Conservation (phyloP, 192 early-diverging fungal genomes). For the Entophlyctis luteolus region DNA sequence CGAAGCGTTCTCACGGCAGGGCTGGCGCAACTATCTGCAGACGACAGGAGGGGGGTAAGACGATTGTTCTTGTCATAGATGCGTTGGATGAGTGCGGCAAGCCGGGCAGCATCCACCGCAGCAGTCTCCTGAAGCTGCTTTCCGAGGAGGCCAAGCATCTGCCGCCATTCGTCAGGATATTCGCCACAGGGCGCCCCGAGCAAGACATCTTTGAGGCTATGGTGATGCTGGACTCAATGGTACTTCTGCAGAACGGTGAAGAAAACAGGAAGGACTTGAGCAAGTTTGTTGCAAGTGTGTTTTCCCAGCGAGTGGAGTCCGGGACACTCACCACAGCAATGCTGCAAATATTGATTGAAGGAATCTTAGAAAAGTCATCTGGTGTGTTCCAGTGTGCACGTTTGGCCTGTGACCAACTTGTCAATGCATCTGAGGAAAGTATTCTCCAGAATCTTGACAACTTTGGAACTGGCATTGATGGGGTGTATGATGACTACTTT, state of each 20-base stretch:
- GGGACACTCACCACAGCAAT: too few species aligned
- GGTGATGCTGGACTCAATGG: not conserved
- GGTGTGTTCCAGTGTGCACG: not conserved
- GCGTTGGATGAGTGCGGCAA: constrained; percentile 17
- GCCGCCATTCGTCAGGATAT: not conserved
- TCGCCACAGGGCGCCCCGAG: not conserved
- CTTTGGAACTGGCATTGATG: not conserved
- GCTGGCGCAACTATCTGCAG: too few species aligned
- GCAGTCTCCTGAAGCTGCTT: not conserved
- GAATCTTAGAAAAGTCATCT: not conserved
- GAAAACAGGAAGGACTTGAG: not conserved
- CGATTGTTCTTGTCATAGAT: not conserved
- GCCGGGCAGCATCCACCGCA: not conserved
- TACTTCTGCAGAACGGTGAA: not conserved
- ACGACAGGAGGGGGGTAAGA: too few species aligned
- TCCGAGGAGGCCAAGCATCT: not conserved
- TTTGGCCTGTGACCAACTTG: not conserved
- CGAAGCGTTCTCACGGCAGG: not conserved
- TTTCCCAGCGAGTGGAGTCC: not conserved
- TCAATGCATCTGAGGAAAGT: not conserved
- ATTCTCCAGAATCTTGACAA: not conserved
- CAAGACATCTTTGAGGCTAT: not conserved
- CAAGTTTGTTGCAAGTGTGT: not conserved
- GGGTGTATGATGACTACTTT: not conserved
- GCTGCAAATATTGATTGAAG: not conserved